phyloP scores from a whole-genome alignment of 2,329 filamentous ascomycete species.

The Trematosphaeria pertusa region DNA sequence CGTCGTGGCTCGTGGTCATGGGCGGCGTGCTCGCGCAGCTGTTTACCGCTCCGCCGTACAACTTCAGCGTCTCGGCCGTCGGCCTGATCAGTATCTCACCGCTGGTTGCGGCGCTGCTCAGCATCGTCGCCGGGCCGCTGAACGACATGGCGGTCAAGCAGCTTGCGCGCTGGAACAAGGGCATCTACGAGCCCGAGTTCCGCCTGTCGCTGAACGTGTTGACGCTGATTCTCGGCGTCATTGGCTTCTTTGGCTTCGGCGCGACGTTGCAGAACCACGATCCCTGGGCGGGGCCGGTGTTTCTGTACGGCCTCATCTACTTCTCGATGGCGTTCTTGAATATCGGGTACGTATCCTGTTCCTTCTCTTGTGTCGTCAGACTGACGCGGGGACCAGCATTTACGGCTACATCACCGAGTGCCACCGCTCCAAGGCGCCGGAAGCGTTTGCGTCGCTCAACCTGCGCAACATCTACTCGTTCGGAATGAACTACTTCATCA shows the following conservation, averaged over 20 bases:
- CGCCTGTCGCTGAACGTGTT: conserved; percentile 80
- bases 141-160: conserved; percentile 74
- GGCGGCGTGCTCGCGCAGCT: conserved; percentile 33
- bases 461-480: conserved; percentile 95
- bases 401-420: conserved; percentile 82
- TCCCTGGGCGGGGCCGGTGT: conserved; percentile 23
- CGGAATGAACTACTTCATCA: conserved; percentile 80
- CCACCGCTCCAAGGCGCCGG: conserved; percentile 83
- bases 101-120: conserved; percentile 79
- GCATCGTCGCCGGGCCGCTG: conserved; percentile 75
- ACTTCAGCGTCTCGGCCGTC: conserved; percentile 31
- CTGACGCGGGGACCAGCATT: conserved; percentile 22
- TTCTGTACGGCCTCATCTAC: conserved; percentile 30
- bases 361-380: neutral
- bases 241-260: conserved; percentile 86
- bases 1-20: conserved; percentile 36
- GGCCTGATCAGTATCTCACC: conserved; percentile 53
- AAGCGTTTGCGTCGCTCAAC: conserved; percentile 85
- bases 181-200: conserved; percentile 90
- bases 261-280: conserved; percentile 67
- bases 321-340: conserved; percentile 30
- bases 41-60: conserved; percentile 38
- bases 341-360: conserved; percentile 18
- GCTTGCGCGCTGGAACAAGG: conserved; percentile 76
- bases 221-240: conserved; percentile 75